phyloP scores from a whole-genome alignment of 768 basidiomycete species.

The Pleurotus ostreatus region DNA sequence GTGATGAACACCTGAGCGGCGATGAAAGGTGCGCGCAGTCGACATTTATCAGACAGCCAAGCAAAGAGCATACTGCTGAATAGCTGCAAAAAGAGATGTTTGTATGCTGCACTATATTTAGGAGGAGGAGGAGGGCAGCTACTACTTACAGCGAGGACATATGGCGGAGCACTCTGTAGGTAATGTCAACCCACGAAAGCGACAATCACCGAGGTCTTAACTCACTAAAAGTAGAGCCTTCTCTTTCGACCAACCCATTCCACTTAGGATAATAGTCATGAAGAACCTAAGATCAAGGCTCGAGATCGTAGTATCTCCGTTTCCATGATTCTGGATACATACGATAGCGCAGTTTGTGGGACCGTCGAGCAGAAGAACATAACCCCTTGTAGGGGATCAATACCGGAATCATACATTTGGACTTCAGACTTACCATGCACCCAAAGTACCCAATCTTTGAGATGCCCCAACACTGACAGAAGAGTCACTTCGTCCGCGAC shows the following conservation, averaged over 20 bases:
- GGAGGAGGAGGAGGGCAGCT: slow-evolving; percentile 2
- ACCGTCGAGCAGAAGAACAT: slow-evolving; percentile 50
- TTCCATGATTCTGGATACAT: slow-evolving; percentile 8
- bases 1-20: slow-evolving; percentile 37
- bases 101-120: neutral
- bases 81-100: slow-evolving; percentile 20
- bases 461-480: slow-evolving; percentile 30
- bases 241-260: slow-evolving; percentile 43
- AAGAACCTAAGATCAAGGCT: slow-evolving; percentile 29
- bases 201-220: neutral
- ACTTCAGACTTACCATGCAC: slow-evolving; percentile 29
- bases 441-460: slow-evolving; percentile 49
- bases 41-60: slow-evolving; percentile 43
- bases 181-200: neutral
- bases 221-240: slow-evolving; percentile 40
- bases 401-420: neutral
- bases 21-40: slow-evolving; percentile 38
- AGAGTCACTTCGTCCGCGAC: slow-evolving; percentile 36
- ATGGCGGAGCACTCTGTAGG: slow-evolving; percentile 43
- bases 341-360: slow-evolving; percentile 49
- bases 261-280: slow-evolving; percentile 41
- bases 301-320: neutral
- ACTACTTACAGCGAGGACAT: slow-evolving; percentile 40
- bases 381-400: slow-evolving; percentile 23
- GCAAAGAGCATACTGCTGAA: slow-evolving; percentile 38